phyloP scores from a whole-genome alignment of 1,139 yeast genomes.

The Geotrichum cucujoidarum region DNA sequence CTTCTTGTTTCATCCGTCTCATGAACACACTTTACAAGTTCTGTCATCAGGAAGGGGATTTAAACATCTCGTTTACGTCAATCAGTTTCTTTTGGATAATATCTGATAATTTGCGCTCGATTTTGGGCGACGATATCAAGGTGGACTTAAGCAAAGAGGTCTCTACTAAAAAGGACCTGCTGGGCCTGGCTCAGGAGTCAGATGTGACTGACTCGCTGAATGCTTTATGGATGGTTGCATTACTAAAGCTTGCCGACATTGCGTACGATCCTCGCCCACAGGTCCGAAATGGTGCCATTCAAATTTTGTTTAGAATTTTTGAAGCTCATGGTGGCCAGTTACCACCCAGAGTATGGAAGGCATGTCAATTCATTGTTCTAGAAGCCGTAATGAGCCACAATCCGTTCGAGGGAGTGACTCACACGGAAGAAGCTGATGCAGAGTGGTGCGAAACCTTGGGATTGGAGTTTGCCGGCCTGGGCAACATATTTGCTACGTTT shows the following conservation, averaged over 20 bases:
- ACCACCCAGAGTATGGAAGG: constrained; percentile 39
- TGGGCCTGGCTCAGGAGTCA: constrained; percentile 6
- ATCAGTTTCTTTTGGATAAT: constrained; percentile 89
- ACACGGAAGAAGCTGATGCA: constrained; percentile 25
- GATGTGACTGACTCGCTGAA: constrained; percentile 21
- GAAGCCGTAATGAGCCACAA: constrained; percentile 34
- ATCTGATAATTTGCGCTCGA: constrained; percentile 61
- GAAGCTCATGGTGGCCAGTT: constrained; percentile 67
- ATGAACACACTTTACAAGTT: constrained; percentile 70
- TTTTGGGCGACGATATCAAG: constrained; percentile 4
- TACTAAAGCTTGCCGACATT: constrained; percentile 57
- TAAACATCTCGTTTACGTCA: constrained; percentile 85
- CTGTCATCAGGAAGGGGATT: constrained; percentile 62
- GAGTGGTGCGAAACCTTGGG: constrained; percentile 57
- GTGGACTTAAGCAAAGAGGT: constrained; percentile 15
- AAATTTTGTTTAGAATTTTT: constrained; percentile 77
- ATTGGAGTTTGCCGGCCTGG: constrained; percentile 55
- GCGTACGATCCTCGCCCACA: constrained; percentile 65
- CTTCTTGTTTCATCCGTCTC: constrained; percentile 50
- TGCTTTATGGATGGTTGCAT: constrained; percentile 59
- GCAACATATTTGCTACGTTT: constrained; percentile 47
- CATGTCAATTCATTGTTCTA: constrained; percentile 37
- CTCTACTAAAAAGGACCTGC: constrained; percentile 8
- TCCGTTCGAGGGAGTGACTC: constrained; percentile 20
- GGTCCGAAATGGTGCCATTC: constrained; percentile 83